Conservation (phyloP, 108 stramenopile species). For the Fistulifera solaris region DNA sequence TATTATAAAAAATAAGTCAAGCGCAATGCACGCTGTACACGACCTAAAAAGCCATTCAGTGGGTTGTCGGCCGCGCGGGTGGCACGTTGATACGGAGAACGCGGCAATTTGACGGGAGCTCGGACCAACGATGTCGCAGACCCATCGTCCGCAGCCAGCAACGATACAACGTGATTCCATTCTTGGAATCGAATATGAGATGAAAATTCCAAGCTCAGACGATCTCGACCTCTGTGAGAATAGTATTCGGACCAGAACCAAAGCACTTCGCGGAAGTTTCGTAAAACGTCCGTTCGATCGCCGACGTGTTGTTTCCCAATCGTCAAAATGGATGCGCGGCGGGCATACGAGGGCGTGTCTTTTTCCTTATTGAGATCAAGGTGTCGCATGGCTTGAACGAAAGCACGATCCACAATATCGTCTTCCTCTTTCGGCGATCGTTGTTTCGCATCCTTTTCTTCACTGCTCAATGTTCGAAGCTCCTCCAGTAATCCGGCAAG, state of each 20-base stretch:
- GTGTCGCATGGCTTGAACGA: constrained; percentile 21
- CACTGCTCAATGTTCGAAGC: constrained; percentile 27
- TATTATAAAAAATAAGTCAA: no score
- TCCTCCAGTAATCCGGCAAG: constrained; percentile 30
- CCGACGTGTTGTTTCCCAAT: constrained; percentile 12
- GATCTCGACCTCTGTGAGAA: constrained; percentile 73
- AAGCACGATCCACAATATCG: constrained; percentile 22
- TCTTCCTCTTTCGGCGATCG: no score
- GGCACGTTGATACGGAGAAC: constrained; percentile 46
- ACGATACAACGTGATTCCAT: constrained; percentile 57
- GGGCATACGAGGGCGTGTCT: no score
- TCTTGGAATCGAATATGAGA: constrained; percentile 74
- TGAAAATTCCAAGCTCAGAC: constrained; percentile 77
- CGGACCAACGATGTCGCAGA: constrained; percentile 34
- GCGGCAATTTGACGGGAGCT: constrained; percentile 33
- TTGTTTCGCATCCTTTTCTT: no score
- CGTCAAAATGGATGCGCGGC: no score
- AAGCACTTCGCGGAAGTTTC: constrained; percentile 68
- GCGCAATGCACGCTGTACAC: no score
- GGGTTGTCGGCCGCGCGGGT: constrained; percentile 7
- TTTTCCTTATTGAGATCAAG: no score
- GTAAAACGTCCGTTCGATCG: constrained; percentile 32
- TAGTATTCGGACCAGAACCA: constrained; percentile 89
- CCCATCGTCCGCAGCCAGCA: constrained; percentile 67
- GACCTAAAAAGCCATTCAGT: no score